Percentiles rank a stretch among this genome's conserved stretches.
These are phyloP conservation scores for Pulveroboletus sp. DNA, from an alignment of 768 basidiomycete genomes.

Conservation along the genomic window DNA sequence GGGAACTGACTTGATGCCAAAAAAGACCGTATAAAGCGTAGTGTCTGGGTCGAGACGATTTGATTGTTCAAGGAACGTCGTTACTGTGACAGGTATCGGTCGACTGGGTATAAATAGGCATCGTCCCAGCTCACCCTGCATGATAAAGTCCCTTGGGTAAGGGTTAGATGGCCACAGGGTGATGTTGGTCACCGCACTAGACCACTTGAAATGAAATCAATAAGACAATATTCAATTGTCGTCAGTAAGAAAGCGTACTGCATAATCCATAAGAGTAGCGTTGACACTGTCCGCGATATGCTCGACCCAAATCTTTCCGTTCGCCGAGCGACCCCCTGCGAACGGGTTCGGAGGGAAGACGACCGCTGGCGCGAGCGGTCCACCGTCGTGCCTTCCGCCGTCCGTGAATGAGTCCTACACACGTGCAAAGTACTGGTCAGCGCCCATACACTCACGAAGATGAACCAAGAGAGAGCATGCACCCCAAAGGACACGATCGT, in stretches of 20 bases:
- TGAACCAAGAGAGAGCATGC: slow-evolving; percentile 4
- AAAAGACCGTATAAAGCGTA: slow-evolving; percentile 49
- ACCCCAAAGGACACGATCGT: slow-evolving; percentile 54
- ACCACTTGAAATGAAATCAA: slow-evolving; percentile 20
- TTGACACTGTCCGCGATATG: slow-evolving; percentile 36
- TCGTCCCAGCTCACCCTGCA: slow-evolving; percentile 35
- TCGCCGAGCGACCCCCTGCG: slow-evolving; percentile 48
- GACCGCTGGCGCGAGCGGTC: slow-evolving; percentile 37
- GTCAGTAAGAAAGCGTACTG: slow-evolving; percentile 31
- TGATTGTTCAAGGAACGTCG: slow-evolving; percentile 41
- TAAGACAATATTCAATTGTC: neutral
- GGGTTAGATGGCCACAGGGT: slow-evolving; percentile 50
- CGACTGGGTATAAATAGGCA: neutral
- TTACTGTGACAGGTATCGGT: slow-evolving; percentile 26
- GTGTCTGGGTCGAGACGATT: slow-evolving; percentile 42
- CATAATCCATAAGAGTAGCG: slow-evolving; percentile 46
- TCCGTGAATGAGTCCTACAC: slow-evolving; percentile 47
- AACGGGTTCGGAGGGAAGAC: slow-evolving; percentile 39
- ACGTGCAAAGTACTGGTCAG: neutral
- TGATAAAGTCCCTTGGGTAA: slow-evolving; percentile 42
- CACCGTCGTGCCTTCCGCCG: slow-evolving; percentile 45
- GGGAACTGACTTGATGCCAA: slow-evolving; percentile 48
- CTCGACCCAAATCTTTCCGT: slow-evolving; percentile 50
- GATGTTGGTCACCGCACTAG: slow-evolving; percentile 44
- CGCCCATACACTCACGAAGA: neutral